Evolutionary conservation across 305 asterid species (phyloP).

Genomic region (Rubia peregrina): DNA sequence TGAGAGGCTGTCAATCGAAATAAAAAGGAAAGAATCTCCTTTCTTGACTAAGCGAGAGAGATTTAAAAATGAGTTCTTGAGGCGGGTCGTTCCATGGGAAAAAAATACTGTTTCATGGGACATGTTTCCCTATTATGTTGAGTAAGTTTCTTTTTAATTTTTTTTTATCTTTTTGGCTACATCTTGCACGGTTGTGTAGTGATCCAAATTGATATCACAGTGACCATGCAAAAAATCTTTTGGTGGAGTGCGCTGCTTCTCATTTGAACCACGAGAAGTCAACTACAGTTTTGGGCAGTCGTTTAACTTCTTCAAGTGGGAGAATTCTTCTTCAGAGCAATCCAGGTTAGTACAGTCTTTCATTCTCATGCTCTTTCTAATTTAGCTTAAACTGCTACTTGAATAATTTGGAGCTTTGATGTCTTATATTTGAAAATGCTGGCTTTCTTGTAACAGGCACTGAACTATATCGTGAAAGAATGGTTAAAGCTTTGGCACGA

Average conservation of each 20-base stretch:
- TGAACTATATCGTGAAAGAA: constrained; percentile 91
- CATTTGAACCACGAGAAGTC: constrained; percentile 72
- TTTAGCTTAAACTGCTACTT: not conserved
- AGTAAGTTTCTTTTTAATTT: constrained; percentile 38
- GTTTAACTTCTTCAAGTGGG: constrained; percentile 75
- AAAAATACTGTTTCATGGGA: constrained; percentile 87
- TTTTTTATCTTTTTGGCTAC: constrained; percentile 21
- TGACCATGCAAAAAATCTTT: constrained; percentile 60
- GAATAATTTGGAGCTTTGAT: not conserved
- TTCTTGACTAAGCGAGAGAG: constrained; percentile 65
- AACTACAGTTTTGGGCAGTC: constrained; percentile 58
- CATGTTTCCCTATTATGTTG: constrained; percentile 79
- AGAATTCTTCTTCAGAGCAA: constrained; percentile 81
- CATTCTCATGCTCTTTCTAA: constrained; percentile 9
- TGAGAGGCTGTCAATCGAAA: constrained; percentile 76
- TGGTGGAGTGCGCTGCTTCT: constrained; percentile 86
- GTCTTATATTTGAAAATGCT: not conserved
- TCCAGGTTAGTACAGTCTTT: constrained; percentile 49
- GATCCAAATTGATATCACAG: constrained; percentile 42
- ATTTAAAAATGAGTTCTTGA: constrained; percentile 68
- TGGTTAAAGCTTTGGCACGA: constrained; percentile 89
- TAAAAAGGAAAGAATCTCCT: constrained; percentile 81
- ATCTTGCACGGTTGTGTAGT: constrained; percentile 16
- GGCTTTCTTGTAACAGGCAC: constrained; percentile 44
- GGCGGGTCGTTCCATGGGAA: constrained; percentile 93